Evolutionary conservation across 768 basidiomycete genomes (phyloP), one percentile per base, ranked within the genome.

Genomic region (Termitomyces sp.): DNA sequence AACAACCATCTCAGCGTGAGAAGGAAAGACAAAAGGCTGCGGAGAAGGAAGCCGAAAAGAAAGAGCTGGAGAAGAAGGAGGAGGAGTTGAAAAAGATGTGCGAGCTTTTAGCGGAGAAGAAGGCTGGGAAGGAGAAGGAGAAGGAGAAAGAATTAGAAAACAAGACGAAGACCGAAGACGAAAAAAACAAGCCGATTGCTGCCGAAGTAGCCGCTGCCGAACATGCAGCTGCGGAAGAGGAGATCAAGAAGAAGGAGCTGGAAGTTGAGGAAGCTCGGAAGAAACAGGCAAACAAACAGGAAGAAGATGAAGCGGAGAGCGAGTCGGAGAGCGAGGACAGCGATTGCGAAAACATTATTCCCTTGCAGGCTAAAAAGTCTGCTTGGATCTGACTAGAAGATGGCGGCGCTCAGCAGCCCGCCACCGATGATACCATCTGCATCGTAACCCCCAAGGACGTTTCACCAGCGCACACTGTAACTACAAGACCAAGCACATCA

Each of bases 51-150:
- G 78, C 79, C 57, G 79, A 79, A 65, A 83, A 85, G 70, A 80
- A 81, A 50, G 84, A 82, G 67, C 74, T 80, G 51, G 84, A 88
- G 69, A 83, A 84, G 71, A 85, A 86, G 64, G 84, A 88, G 61
- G 70, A 76, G 26, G 82, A 84, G 70, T 71, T 82, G 37, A 73
- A 79, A 65, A 79, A 77, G 60, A 76, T 82, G 65, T 79, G 79
- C 60, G 74, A 75, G 56, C 73, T 79, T 37, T 64, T 78, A 12
- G 76, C 77, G 16, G 80, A 83, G 61, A 83, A 82, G 43, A 71
- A 76, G 51, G 72, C 74, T 50, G 71, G 77, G 52, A 77, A 72
- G 58, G 76, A 82, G 65, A 76, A 74, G 58, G 71, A 72, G 20
- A 72, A 72, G 53, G 64, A 67, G 46, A 65, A 68, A 57, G 68